phyloP scores from a whole-genome alignment of 371 early-diverging fungal genomes.

The Mucor indicus region DNA sequence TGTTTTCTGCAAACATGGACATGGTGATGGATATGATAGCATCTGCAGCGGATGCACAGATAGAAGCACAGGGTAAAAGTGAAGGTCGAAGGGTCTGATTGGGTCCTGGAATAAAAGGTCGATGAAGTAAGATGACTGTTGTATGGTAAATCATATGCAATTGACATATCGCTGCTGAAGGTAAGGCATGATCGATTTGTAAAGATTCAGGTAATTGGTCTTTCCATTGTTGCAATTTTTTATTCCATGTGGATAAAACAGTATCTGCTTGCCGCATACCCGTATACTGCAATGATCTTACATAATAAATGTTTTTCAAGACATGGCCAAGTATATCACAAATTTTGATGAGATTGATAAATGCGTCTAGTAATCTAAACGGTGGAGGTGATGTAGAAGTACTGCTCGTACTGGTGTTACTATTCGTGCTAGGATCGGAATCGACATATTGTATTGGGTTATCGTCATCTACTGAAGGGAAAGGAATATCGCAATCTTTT shows the following conservation, averaged over 20 bases:
- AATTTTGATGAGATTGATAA: conserved; percentile 35
- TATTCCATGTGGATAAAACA: conserved; percentile 37
- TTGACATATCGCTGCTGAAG: conserved; percentile 35
- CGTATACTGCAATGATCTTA: conserved; percentile 31
- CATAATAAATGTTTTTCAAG: conserved; percentile 43
- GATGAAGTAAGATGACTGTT: conserved; percentile 38
- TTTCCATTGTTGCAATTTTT: conserved; percentile 43
- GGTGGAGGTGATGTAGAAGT: conserved; percentile 7
- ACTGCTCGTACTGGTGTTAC: background rate
- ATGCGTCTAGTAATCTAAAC: conserved; percentile 26
- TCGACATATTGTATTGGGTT: conserved; percentile 14
- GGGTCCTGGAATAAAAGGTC: conserved; percentile 41
- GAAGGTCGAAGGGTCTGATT: conserved; percentile 18
- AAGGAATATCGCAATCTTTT: conserved; percentile 45
- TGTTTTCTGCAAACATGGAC: conserved; percentile 27
- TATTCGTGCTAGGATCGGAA: background rate
- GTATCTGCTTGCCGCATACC: conserved; percentile 25
- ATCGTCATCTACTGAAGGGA: conserved; percentile 46
- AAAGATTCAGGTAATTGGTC: conserved; percentile 38
- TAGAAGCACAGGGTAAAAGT: conserved; percentile 37
- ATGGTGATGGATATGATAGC: conserved; percentile 43
- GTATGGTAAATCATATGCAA: conserved; percentile 46
- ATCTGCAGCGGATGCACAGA: conserved; percentile 48
- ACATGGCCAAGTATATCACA: conserved; percentile 47
- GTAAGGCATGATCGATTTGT: conserved; percentile 30